Evolutionary conservation across 352 stramenopile genomes (phyloP).

Genomic region (Pythium monospermum): DNA sequence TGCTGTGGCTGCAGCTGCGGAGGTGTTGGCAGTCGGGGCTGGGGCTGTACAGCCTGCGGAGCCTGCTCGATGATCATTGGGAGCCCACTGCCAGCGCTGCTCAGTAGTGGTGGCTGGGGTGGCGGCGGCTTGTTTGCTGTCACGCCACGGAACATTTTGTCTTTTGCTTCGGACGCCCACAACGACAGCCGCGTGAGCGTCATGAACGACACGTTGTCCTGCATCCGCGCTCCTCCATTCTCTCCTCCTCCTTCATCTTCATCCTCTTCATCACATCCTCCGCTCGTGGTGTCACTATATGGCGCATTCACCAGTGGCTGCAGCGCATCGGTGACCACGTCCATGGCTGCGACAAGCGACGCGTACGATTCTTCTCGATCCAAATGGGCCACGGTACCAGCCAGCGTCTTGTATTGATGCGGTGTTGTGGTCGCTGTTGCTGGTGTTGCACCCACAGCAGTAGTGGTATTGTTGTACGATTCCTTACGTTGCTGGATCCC

Average conservation of each 20-base stretch:
- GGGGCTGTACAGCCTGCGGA: too few relatives aligned
- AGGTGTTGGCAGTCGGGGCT: too few relatives aligned
- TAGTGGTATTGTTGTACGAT: not conserved
- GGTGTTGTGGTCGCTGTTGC: not conserved
- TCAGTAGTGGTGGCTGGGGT: too few relatives aligned
- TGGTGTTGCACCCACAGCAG: not conserved
- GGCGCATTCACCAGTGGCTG: constrained; percentile 3
- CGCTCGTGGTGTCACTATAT: constrained; percentile 1
- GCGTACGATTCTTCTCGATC: constrained; percentile 55
- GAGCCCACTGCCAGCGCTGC: too few relatives aligned
- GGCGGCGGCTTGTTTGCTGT: too few relatives aligned
- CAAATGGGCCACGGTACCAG: constrained; percentile 23
- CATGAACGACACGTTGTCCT: constrained; percentile 63
- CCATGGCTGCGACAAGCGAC: constrained; percentile 51
- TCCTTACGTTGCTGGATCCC: constrained; percentile 46
- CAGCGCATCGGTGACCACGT: constrained; percentile 10
- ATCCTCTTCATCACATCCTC: constrained; percentile 7
- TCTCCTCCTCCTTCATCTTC: constrained; percentile 7
- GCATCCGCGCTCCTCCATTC: constrained; percentile 18
- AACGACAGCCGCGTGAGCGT: constrained; percentile 48
- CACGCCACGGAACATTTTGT: constrained; percentile 42
- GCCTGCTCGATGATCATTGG: too few relatives aligned
- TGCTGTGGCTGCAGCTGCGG: too few relatives aligned
- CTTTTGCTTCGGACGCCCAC: constrained; percentile 54
- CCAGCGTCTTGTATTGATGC: constrained; percentile 23